A percentile compares a stretch with the other conserved stretches of the same genome.
Evolutionary conservation across 208 protist species (phyloP).

Genomic region (Leishmania turanica): DNA sequence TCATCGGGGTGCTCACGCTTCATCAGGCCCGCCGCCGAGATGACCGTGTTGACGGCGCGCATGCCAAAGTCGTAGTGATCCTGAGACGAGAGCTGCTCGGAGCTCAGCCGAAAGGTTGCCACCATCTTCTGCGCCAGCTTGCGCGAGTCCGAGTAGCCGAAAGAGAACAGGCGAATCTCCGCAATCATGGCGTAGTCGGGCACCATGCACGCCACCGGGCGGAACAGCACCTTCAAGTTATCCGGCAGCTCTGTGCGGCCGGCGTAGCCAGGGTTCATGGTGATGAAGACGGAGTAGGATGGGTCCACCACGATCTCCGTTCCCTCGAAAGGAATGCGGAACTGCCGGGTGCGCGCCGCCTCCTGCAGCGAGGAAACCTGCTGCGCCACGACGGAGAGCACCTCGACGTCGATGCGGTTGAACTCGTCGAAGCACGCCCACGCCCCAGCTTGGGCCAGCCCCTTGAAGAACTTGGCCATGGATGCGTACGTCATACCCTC

Average conservation of each 20-base stretch:
- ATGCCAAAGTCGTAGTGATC: conserved; percentile 99
- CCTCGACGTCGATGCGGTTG: conserved; percentile 98
- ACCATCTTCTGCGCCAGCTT: conserved; percentile 97
- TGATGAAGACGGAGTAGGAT: conserved; percentile 96
- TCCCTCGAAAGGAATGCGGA: conserved; percentile 95
- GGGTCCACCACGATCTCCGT: conserved; percentile 95
- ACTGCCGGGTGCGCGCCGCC: conserved; percentile 73
- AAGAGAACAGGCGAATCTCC: conserved; percentile 98
- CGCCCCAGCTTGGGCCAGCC: conserved; percentile 94
- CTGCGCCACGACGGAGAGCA: conserved; percentile 97
- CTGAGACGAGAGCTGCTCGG: conserved; percentile 98
- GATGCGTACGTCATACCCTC: conserved; percentile 96
- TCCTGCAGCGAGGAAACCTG: conserved; percentile 96
- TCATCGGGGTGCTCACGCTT: conserved; percentile 95
- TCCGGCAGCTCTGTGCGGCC: conserved; percentile 98
- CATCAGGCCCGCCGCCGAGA: conserved; percentile 95
- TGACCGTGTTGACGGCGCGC: conserved; percentile 98
- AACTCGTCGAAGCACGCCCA: conserved; percentile 99
- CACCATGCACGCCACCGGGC: conserved; percentile 98
- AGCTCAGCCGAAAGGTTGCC: conserved; percentile 97
- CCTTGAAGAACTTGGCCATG: conserved; percentile 98
- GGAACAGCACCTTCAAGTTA: conserved; percentile 98
- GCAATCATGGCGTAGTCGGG: conserved; percentile 99
- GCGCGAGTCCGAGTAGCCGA: conserved; percentile 96
- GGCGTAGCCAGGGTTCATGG: conserved; percentile 99